Evolutionary conservation across 2,329 filamentous ascomycete species (phyloP), one percentile per base, ranked within the genome.

Genomic region (Xylariaceae sp.): DNA sequence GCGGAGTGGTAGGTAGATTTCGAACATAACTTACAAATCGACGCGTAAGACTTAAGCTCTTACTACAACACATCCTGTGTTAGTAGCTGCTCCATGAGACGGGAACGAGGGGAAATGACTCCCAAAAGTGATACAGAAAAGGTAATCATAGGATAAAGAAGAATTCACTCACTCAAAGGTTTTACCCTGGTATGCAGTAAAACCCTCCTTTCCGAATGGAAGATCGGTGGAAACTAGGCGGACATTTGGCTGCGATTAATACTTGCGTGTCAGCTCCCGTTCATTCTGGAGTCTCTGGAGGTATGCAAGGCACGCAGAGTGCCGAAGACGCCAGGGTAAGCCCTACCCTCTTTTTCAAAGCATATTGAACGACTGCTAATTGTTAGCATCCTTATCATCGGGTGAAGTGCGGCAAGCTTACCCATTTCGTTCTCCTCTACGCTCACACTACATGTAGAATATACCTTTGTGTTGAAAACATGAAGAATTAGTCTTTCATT

Each of bases 401-500:
- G n/a, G 41, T 6, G 4, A 7, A n/a, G 10, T 18, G 12, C 22
- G 46, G 19, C 1, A 22, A 39, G 55, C 59, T 29, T 57, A 61
- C 59, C 59, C 54, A 54, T 82, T 74, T 97, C 92, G 73, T 94
- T 82, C 73, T 97, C 92, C 70, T 97, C 92, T 8, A 96, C 83
- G 0, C 90, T 95, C 40, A 96, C 92, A 59, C 86, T 92, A 74
- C 94, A 99, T 21, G 94, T 99, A 16, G 92, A 96, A 77, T 99
- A 61, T 41, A 59, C 58, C 51, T 59, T 45, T 51, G 21, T 19
- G 6, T 41, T n/a, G 10, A 41, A 21, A 21, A 32, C 12, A 34
- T 6, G 5, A 29, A 18, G 1, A 10, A 39, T 58, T 32, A 58
- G 50, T 41, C 13, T 3, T 19, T 26, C 39, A n/a, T n/a, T 7